Evolutionary conservation across 2,329 filamentous ascomycete species (phyloP).

Genomic region (Paecilomyces fulvus): DNA sequence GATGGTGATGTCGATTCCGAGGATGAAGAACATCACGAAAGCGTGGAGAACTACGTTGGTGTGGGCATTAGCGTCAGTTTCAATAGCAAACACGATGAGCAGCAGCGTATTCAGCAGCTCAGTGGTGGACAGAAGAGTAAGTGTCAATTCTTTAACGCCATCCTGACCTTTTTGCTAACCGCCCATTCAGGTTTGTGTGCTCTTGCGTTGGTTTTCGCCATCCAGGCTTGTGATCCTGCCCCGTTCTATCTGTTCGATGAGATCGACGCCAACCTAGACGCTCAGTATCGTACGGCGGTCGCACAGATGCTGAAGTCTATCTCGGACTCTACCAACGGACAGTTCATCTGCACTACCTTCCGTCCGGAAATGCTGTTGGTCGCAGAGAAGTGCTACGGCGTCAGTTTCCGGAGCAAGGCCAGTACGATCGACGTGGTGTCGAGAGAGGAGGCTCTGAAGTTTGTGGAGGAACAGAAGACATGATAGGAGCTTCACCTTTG

Average conservation of each 20-base stretch:
- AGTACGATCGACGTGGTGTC: conserved; percentile 87
- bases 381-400: conserved; percentile 95
- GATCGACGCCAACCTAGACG: conserved; percentile 95
- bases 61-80: conserved; percentile 97
- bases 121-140: conserved; percentile 95
- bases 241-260: conserved; percentile 99
- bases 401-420: conserved; percentile 84
- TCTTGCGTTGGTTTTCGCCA: conserved; percentile 96
- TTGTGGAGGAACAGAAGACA: conserved; percentile 75
- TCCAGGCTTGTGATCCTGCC: conserved; percentile 92
- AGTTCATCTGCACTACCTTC: conserved; percentile 99
- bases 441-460: conserved; percentile 78
- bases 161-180: not conserved
- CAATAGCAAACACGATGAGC: conserved; percentile 97
- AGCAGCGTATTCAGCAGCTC: conserved; percentile 94
- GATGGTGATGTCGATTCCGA: conserved; percentile 57
- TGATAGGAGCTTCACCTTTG: conserved; percentile 9
- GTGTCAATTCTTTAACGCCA: conserved; percentile 21
- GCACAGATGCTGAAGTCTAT: conserved; percentile 79
- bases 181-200: conserved; percentile 67
- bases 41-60: conserved; percentile 89
- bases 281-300: conserved; percentile 94
- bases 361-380: conserved; percentile 91
- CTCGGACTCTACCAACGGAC: conserved; percentile 50
- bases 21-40: conserved; percentile 50